phyloP scores from a whole-genome alignment of 1,284 basidiomycete species.

The Ceratobasidium sp. region DNA sequence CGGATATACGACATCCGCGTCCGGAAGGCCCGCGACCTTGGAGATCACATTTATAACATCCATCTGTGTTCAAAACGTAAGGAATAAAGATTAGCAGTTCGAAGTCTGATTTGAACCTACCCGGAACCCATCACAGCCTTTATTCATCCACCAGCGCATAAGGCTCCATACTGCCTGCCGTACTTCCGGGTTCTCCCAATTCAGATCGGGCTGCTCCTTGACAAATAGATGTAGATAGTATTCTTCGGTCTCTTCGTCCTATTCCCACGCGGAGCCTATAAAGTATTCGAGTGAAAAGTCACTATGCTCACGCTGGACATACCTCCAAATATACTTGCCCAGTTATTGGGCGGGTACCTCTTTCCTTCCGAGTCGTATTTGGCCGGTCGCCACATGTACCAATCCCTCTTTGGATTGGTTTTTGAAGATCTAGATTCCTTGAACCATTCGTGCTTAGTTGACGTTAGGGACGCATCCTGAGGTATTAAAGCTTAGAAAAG shows the following conservation, averaged over 20 bases:
- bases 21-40: conserved; percentile 73
- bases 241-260: conserved; percentile 74
- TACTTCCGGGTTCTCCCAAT: conserved; percentile 79
- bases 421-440: conserved; percentile 71
- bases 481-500: too few species aligned
- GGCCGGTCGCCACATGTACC: conserved; percentile 82
- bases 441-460: conserved; percentile 79
- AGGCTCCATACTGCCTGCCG: conserved; percentile 73
- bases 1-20: conserved; percentile 69
- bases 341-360: conserved; percentile 78
- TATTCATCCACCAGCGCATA: conserved; percentile 80
- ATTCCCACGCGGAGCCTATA: conserved; percentile 77
- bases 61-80: conserved; percentile 61
- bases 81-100: conserved; percentile 20
- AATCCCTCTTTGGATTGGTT: conserved; percentile 72
- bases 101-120: conserved; percentile 58
- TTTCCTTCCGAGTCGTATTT: conserved; percentile 67
- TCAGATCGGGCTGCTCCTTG: conserved; percentile 80
- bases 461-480: neutral
- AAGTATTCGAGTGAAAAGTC: neutral
- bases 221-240: conserved; percentile 83
- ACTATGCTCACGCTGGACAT: neutral
- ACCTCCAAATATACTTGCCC: conserved; percentile 78
- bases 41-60: conserved; percentile 78
- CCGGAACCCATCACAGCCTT: conserved; percentile 81